Conservation (phyloP, 805 yeast genomes). For the Cyberlindnera samutprakarnensis region DNA sequence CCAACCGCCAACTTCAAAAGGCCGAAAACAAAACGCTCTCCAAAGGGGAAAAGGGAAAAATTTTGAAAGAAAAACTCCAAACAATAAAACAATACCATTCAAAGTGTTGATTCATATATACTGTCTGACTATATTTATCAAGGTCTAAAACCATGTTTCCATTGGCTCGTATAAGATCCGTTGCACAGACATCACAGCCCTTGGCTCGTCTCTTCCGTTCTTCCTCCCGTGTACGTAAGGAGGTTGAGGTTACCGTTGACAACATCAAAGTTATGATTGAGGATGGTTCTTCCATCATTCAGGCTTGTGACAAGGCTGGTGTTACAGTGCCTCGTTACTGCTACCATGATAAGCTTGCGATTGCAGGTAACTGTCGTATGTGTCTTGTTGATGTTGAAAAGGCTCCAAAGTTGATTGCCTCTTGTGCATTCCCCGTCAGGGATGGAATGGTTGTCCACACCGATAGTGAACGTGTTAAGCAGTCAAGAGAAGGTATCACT, state of each 20-base stretch:
- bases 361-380: constrained; percentile 93
- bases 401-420: constrained; percentile 84
- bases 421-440: constrained; percentile 90
- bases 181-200: constrained; percentile 5
- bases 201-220: constrained; percentile 25
- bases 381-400: constrained; percentile 85
- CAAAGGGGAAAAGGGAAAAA: not conserved
- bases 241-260: constrained; percentile 52
- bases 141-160: constrained; percentile 14
- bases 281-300: constrained; percentile 82
- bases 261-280: constrained; percentile 72
- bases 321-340: constrained; percentile 84
- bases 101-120: too few relatives aligned
- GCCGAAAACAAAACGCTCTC: too few relatives aligned
- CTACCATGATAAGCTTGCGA: constrained; percentile 83
- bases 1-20: too few relatives aligned
- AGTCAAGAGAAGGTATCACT: constrained; percentile 85
- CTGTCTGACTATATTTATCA: too few relatives aligned
- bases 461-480: constrained; percentile 65
- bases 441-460: constrained; percentile 85
- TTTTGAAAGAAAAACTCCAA: too few relatives aligned
- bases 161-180: constrained; percentile 3
- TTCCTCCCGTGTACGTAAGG: constrained; percentile 34
- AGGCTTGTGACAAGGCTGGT: constrained; percentile 89
- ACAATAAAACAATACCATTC: too few relatives aligned